phyloP scores from a whole-genome alignment of 1,284 basidiomycete genomes.

The Bjerkandera adusta region DNA sequence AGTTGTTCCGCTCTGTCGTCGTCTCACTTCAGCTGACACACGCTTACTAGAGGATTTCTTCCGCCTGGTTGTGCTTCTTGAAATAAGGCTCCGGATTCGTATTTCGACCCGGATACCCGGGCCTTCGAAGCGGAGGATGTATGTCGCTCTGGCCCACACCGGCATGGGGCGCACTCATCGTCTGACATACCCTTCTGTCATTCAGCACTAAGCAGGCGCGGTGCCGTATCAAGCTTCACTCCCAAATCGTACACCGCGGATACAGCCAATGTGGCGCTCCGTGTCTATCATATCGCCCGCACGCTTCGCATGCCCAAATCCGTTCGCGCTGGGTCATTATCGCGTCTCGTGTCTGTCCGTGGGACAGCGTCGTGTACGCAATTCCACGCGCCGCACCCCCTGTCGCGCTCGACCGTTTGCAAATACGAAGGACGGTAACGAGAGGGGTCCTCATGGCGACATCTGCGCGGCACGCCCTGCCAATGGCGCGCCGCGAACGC shows the following conservation, averaged over 20 bases:
- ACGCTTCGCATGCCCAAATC: neutral
- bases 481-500: no score
- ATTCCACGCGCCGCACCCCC: no score
- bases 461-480: no score
- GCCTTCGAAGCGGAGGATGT: constrained; percentile 3
- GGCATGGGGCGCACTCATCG: neutral
- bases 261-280: neutral
- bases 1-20: no score
- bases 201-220: neutral
- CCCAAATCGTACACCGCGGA: no score
- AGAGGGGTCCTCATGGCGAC: no score
- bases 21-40: constrained; percentile 6
- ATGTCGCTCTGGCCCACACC: constrained; percentile 1
- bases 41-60: neutral
- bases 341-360: constrained; percentile 1
- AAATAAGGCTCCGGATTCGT: neutral
- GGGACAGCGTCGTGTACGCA: no score
- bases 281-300: constrained; percentile 1
- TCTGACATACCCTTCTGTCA: neutral
- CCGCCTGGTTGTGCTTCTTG: neutral
- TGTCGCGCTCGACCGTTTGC: no score
- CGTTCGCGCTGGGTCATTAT: neutral
- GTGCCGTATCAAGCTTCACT: neutral
- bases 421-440: no score
- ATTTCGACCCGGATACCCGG: constrained; percentile 2